Evolutionary conservation across 2,329 filamentous ascomycete genomes (phyloP).

Genomic region (Neofusicoccum sp.): DNA sequence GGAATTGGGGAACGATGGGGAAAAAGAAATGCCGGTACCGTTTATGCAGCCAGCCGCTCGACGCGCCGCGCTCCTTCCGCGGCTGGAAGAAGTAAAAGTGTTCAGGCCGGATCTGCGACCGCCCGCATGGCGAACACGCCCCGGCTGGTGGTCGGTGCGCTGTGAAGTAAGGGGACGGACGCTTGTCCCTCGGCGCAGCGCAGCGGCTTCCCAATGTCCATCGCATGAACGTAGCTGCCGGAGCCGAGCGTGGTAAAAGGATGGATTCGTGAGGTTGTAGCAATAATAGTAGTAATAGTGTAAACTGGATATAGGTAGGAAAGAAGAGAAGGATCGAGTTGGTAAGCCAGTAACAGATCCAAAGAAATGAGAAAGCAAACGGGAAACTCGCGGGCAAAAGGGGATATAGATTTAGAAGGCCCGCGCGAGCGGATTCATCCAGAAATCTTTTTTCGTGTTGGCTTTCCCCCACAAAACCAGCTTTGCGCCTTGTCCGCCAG

Average conservation of each 20-base stretch:
- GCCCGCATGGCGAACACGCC: constrained; percentile 16
- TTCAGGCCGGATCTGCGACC: constrained; percentile 19
- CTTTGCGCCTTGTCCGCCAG: constrained; percentile 6
- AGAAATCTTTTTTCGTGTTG: constrained; percentile 19
- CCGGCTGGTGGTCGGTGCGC: constrained; percentile 7
- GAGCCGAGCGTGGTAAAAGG: not conserved
- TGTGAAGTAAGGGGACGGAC: constrained; percentile 9
- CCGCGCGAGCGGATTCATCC: constrained; percentile 44
- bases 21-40: constrained; percentile 7
- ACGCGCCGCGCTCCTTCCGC: constrained; percentile 11
- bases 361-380: not conserved
- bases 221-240: not conserved
- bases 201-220: not conserved
- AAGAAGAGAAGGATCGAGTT: not conserved
- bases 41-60: constrained; percentile 19
- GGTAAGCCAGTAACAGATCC: not conserved
- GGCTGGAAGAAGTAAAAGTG: constrained; percentile 10
- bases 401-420: constrained; percentile 24
- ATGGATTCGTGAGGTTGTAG: constrained; percentile 13
- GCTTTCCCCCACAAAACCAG: constrained; percentile 6
- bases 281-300: constrained; percentile 1
- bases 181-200: not conserved
- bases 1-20: not conserved
- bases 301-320: constrained; percentile 12
- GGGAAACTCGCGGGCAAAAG: not conserved